Evolutionary conservation across 1,284 basidiomycete genomes (phyloP), one percentile per base, ranked within the genome.

Genomic region (Naganishia albida): DNA sequence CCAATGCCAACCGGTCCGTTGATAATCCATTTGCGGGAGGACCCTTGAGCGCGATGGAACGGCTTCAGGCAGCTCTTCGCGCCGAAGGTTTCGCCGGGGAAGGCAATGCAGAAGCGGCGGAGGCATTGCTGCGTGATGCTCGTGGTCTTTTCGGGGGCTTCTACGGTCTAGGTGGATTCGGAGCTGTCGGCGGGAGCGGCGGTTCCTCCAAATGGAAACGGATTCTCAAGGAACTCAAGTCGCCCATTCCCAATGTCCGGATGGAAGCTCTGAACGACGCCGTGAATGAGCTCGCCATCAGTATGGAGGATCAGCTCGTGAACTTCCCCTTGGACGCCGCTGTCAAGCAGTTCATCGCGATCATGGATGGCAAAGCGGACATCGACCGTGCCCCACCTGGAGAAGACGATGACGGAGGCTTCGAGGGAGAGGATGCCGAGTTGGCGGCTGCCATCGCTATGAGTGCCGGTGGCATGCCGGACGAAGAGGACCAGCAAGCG

Each of bases 261-360:
- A 86, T 97, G 57, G 82, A 93, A 56, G 93, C 93, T 2, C 82
- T 99, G 16, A 93, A 97, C 74, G 95, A 99, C 75, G 86, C 97
- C 63, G 93, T 90, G 75, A 96, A 99, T 76, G 78, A 97, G 50
- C 86, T 99, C 64, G 91, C 91, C 69, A 94, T 99, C 80, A 93
- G 91, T 78, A 98, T 93, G 7, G 95, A 99, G 80, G 96, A 99
- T 77, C 97, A 93, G 0, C 83, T 99, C 48, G 90, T 91, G 16
- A 93, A 90, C 42, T 95, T 99, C 81, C 91, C 91, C 69, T 88
- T 93, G 30, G 92, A 95, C 72, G 85, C 88, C 16, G 98, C 93
- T 75, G 91, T 95, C 48, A 87, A 88, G 71, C 96, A 98, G 78
- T 85, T 99, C 51, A 88, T 99, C 69, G 87, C 87, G 74, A 93